Base-by-base conservation (phyloP, 805 yeast genomes). In the Yarrowia sp. region DNA sequence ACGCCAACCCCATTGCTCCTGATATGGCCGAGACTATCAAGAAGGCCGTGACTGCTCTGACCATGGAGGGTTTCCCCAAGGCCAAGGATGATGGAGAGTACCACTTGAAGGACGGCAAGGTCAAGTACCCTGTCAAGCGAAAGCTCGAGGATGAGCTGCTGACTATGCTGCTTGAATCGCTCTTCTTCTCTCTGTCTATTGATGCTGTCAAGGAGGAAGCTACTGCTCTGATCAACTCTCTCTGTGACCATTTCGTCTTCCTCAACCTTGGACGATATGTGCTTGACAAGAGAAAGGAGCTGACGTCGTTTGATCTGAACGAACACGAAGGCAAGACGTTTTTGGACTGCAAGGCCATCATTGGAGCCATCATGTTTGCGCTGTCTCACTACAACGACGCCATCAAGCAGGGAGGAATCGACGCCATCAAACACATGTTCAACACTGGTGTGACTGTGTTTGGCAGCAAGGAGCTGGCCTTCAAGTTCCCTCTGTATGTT, bases 191-290 rank as follows among this genome's bases (percentile, higher is more conserved):
- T 0, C 84, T 88, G 2, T 88, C 96, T 0, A 81, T 92, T 45
- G 86, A 86, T 0, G 95, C 89, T 62, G 77, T 89, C 9, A 81
- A 81, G 64, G 88, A 84, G 0, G 91, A 89, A 43, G 96, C 97
- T 0, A 74, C 77, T 31, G 72, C 67, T 6, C 77, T 92, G 64
- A 81, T 92, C 33, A 81, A 82, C 57, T 85, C 89, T 58, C 74
- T 93, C 8, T 83, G 93, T 32, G 87, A 86, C 64, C 98, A 95
- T 73, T 86, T 89, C 67, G 86, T 92, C 9, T 77, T 95, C 66
- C 77, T 91, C 8, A 90, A 92, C 68, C 81, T 92, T 50, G 89
- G 92, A 15, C 86, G 87, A 44, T 86, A 90, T 0, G 81, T 91
- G 51, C 77, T 85, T 15, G 90, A 88, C 58, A 86, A 87, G 68